These are phyloP conservation scores for Ceratobasidium sp. DNA, from an alignment of 1,284 basidiomycete genomes.

Conservation along the genomic window DNA sequence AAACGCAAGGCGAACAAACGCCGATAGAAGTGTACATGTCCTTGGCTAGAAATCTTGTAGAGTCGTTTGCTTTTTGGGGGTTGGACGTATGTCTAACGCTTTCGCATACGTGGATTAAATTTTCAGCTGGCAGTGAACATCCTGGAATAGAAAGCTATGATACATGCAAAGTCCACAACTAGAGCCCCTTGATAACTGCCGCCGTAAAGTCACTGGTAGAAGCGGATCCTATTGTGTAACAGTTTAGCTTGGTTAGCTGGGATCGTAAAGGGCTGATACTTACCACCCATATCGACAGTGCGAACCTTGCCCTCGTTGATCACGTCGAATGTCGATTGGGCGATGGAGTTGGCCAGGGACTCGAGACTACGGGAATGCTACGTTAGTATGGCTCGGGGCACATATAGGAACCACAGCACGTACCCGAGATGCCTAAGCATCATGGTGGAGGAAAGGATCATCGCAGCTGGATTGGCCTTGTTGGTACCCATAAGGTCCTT, in stretches of 20 bases:
- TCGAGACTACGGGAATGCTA: conserved; percentile 79
- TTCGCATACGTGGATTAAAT: neutral
- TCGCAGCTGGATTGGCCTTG: conserved; percentile 97
- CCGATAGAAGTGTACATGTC: neutral
- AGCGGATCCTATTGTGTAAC: conserved; percentile 67
- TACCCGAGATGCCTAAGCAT: conserved; percentile 97
- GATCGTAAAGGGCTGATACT: conserved; percentile 50
- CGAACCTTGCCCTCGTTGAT: conserved; percentile 89
- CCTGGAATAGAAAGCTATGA: conserved; percentile 31
- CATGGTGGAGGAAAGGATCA: conserved; percentile 98
- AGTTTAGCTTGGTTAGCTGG: conserved; percentile 9
- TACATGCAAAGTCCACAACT: conserved; percentile 36
- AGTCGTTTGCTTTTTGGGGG: neutral
- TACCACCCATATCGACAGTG: conserved; percentile 96
- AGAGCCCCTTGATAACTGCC: conserved; percentile 71
- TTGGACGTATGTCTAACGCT: neutral
- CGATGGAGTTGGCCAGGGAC: conserved; percentile 93
- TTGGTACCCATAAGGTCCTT: conserved; percentile 98
- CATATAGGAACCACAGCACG: conserved; percentile 45
- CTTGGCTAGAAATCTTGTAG: neutral
- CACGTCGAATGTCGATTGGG: conserved; percentile 91
- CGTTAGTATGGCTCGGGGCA: no score
- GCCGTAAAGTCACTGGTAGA: conserved; percentile 93
- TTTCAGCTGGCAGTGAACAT: neutral
- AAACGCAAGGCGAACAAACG: conserved; percentile 39